These are phyloP conservation scores for Takashimella tepidaria DNA, from an alignment of 1,284 basidiomycete species.

Conservation along the genomic window DNA sequence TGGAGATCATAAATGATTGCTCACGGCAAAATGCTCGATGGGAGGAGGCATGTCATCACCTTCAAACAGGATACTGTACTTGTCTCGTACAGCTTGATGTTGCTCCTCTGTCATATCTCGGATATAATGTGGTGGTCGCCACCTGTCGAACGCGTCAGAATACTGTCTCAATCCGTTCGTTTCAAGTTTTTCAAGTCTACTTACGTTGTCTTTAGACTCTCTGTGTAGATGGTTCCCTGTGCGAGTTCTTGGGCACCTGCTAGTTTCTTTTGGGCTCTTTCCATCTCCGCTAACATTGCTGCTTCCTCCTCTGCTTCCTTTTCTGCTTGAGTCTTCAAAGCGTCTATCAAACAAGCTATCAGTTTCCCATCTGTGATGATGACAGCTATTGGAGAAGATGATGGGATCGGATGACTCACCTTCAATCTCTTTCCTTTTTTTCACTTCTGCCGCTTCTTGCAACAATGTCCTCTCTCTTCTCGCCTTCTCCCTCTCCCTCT, in stretches of 20 bases:
- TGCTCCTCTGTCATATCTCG: slow-evolving; percentile 64
- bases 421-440: slow-evolving; percentile 69
- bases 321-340: slow-evolving; percentile 75
- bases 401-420: slow-evolving; percentile 53
- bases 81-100: slow-evolving; percentile 71
- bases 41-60: slow-evolving; percentile 87
- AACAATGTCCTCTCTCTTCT: slow-evolving; percentile 78
- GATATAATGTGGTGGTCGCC: slow-evolving; percentile 82
- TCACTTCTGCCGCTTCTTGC: slow-evolving; percentile 88
- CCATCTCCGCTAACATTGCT: slow-evolving; percentile 84
- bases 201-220: slow-evolving; percentile 75
- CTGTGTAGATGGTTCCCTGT: slow-evolving; percentile 84
- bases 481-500: slow-evolving; percentile 61
- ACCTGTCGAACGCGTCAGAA: slow-evolving; percentile 53
- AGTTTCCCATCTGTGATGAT: neutral
- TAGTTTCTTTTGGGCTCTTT: slow-evolving; percentile 75
- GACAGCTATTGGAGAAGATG: neutral
- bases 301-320: slow-evolving; percentile 83
- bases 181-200: slow-evolving; percentile 34
- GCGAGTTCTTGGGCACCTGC: slow-evolving; percentile 89
- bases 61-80: slow-evolving; percentile 86
- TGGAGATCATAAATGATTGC: too few relatives aligned
- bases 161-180: neutral
- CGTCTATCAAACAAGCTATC: too few relatives aligned
- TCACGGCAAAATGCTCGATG: slow-evolving; percentile 79